These are phyloP conservation scores for Saccharum spontaneum DNA, from an alignment of 176 grass and related monocot species.

Conservation along the genomic window DNA sequence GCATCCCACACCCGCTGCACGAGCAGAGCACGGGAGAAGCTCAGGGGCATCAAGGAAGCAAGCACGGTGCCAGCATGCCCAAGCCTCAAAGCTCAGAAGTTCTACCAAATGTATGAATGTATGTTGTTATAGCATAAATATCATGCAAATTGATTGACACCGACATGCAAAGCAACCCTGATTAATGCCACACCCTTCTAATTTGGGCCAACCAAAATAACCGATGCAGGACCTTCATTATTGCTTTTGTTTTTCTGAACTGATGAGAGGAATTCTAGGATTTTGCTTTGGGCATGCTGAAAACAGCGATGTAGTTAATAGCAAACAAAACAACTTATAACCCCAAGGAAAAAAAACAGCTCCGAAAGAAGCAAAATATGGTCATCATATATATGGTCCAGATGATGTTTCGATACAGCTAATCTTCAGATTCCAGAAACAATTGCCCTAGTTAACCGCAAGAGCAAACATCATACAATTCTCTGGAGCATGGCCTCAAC, in stretches of 20 bases:
- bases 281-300: background rate
- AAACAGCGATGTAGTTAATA: background rate
- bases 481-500: conserved; percentile 47
- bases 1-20: too few relatives aligned
- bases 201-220: background rate
- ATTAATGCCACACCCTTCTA: background rate
- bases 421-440: conserved; percentile 3
- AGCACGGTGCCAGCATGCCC: too few relatives aligned
- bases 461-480: conserved; percentile 20
- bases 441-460: background rate
- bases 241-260: background rate
- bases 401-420: background rate
- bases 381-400: background rate
- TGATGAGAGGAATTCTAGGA: background rate
- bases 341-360: background rate
- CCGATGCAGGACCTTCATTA: background rate
- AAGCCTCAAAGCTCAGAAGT: too few relatives aligned
- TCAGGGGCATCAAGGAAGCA: too few relatives aligned
- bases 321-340: background rate
- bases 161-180: background rate
- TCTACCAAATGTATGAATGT: background rate
- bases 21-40: too few relatives aligned
- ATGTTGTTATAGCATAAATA: background rate
- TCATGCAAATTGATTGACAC: too few relatives aligned
- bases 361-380: background rate